These are phyloP conservation scores for Clathrospora elynae DNA, from an alignment of 2,329 filamentous ascomycete species.

Conservation along the genomic window DNA sequence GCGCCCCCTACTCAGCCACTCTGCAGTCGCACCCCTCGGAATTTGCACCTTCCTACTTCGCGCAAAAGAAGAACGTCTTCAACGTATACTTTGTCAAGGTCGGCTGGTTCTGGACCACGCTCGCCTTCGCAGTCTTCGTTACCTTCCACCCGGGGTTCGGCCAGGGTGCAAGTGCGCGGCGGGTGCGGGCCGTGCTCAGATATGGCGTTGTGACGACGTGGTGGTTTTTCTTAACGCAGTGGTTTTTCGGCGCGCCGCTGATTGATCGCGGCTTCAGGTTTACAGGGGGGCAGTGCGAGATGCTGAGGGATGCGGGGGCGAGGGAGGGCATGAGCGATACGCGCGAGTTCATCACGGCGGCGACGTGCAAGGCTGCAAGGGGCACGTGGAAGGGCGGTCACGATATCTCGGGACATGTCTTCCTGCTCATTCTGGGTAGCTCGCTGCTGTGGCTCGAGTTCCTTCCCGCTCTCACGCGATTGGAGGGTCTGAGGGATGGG, in stretches of 20 bases:
- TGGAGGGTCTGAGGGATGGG: conserved; percentile 61
- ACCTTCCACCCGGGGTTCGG: conserved; percentile 67
- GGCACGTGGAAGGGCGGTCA: conserved; percentile 91
- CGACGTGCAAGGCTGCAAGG: conserved; percentile 80
- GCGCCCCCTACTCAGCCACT: conserved; percentile 64
- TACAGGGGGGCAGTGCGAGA: conserved; percentile 83
- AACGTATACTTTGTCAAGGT: conserved; percentile 93
- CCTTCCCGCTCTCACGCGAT: conserved; percentile 62
- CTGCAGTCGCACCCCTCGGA: conserved; percentile 66
- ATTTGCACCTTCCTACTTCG: conserved; percentile 81
- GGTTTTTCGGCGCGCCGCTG: conserved; percentile 90
- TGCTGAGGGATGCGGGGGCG: conserved; percentile 56
- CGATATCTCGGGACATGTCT: conserved; percentile 95
- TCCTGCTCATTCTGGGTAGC: conserved; percentile 84
- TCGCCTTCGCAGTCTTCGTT: conserved; percentile 72
- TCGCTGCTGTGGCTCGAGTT: conserved; percentile 83
- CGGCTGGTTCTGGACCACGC: conserved; percentile 89
- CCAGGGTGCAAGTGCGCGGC: conserved; percentile 50
- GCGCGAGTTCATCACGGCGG: conserved; percentile 67
- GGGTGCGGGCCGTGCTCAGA: conserved; percentile 66
- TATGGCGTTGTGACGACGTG: conserved; percentile 74
- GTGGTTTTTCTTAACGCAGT: conserved; percentile 91
- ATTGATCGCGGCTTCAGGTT: conserved; percentile 89
- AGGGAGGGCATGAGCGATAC: conserved; percentile 54
- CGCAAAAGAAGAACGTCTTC: conserved; percentile 89